Percentiles rank a stretch among this genome's conserved stretches.
phyloP scores from a whole-genome alignment of 768 basidiomycete genomes.

The Agaricus subrufescens region DNA sequence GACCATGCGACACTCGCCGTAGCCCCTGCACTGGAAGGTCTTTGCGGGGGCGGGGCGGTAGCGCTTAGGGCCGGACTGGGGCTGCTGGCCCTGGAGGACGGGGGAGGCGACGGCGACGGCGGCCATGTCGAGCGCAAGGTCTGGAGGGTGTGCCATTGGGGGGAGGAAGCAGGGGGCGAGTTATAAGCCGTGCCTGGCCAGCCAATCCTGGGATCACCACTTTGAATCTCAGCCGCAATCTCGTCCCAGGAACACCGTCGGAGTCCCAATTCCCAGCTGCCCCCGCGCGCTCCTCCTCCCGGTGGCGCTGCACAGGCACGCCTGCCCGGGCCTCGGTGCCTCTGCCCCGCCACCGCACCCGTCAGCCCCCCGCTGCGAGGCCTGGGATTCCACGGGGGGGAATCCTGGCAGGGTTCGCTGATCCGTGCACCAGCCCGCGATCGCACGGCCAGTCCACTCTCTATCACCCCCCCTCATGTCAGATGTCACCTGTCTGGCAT shows the following conservation, averaged over 20 bases:
- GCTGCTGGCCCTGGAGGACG: slow-evolving; percentile 10
- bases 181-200: slow-evolving; percentile 7
- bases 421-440: too few species aligned
- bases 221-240: slow-evolving; percentile 5
- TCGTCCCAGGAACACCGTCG: slow-evolving; percentile 7
- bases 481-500: too few species aligned
- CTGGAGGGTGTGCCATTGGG: slow-evolving; percentile 8
- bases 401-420: too few species aligned
- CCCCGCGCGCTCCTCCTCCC: too few species aligned
- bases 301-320: too few species aligned
- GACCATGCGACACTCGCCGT: slow-evolving; percentile 94
- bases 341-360: too few species aligned
- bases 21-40: slow-evolving; percentile 93
- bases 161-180: background rate
- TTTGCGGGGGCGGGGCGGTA: slow-evolving; percentile 85
- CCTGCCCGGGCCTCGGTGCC: too few species aligned
- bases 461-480: too few species aligned
- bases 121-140: slow-evolving; percentile 7
- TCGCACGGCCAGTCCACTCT: too few species aligned
- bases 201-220: slow-evolving; percentile 4
- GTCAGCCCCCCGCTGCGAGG: too few species aligned
- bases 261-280: slow-evolving; percentile 1
- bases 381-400: too few species aligned
- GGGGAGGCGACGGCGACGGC: slow-evolving; percentile 3
- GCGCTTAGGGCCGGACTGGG: slow-evolving; percentile 40